A percentile compares a stretch with the other conserved stretches of the same genome.
phyloP scores from a whole-genome alignment of 495 filamentous ascomycete species.

The Lasiosphaeriaceae sp. region DNA sequence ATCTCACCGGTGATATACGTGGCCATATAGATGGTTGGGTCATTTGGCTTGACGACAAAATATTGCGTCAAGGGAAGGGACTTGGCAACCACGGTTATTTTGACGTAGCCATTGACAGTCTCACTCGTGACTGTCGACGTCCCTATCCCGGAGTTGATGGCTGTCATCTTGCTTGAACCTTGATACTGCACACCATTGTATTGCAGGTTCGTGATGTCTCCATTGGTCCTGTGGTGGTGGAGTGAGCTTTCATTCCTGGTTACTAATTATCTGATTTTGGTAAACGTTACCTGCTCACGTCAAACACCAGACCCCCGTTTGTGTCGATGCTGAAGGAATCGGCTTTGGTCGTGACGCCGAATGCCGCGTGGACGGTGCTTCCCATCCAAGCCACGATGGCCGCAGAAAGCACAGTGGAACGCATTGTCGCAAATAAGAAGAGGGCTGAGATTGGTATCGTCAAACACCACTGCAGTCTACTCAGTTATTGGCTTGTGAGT shows the following conservation, averaged over 20 bases:
- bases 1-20: slow-evolving; percentile 57
- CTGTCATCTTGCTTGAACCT: slow-evolving; percentile 44
- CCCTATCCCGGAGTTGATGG: slow-evolving; percentile 56
- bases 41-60: slow-evolving; percentile 49
- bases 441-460: too few relatives aligned
- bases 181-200: slow-evolving; percentile 55
- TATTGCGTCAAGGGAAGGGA: slow-evolving; percentile 53
- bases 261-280: neutral
- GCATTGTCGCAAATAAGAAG: neutral
- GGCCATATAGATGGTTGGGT: slow-evolving; percentile 55
- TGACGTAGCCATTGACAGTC: slow-evolving; percentile 40
- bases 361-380: slow-evolving; percentile 6
- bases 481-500: too few relatives aligned
- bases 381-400: neutral
- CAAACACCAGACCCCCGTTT: slow-evolving; percentile 42
- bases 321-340: slow-evolving; percentile 29
- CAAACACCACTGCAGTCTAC: too few relatives aligned
- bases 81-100: slow-evolving; percentile 49
- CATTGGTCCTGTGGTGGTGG: slow-evolving; percentile 33
- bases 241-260: neutral
- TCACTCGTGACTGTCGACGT: slow-evolving; percentile 47
- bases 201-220: slow-evolving; percentile 54
- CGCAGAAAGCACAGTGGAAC: neutral
- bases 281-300: slow-evolving; percentile 32
- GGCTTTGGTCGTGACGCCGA: slow-evolving; percentile 26